These are phyloP conservation scores for Dactylellina parvicollis DNA, from an alignment of 2,329 filamentous ascomycete species.

Conservation along the genomic window DNA sequence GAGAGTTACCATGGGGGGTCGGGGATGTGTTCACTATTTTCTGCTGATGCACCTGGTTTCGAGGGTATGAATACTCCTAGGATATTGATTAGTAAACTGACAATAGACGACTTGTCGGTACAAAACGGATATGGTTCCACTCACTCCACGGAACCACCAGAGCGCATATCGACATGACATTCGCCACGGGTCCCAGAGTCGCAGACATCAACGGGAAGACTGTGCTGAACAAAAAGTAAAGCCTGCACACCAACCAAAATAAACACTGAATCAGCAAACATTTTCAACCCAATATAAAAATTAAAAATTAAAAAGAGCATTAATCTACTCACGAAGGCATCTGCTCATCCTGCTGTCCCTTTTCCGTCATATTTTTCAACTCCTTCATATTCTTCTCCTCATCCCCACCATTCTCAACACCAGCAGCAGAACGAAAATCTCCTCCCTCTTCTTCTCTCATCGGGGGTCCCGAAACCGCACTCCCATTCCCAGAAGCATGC, in stretches of 20 bases:
- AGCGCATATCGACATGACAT: conserved; percentile 85
- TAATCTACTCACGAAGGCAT: conserved; percentile 34
- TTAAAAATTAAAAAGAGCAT: not conserved
- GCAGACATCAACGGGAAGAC: conserved; percentile 80
- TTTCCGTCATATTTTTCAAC: conserved; percentile 21
- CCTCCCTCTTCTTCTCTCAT: too few species aligned
- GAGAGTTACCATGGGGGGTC: conserved; percentile 76
- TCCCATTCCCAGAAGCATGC: conserved; percentile 10
- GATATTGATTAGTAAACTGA: too few species aligned
- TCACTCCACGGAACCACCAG: conserved; percentile 83
- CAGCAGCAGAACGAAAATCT: conserved; percentile 1
- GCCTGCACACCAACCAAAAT: conserved; percentile 5
- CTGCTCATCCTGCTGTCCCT: conserved; percentile 34
- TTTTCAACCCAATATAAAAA: not conserved
- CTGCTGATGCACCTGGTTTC: conserved; percentile 65
- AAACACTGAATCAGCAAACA: not conserved
- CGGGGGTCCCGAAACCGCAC: conserved; percentile 21
- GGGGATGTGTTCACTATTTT: conserved; percentile 67
- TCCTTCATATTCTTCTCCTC: conserved; percentile 28
- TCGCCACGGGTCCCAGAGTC: conserved; percentile 84
- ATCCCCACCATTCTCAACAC: conserved; percentile 17
- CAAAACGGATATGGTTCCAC: too few species aligned
- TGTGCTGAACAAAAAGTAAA: conserved; percentile 58
- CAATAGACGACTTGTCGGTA: too few species aligned
- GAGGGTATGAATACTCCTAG: conserved; percentile 57